Conservation (phyloP, 495 filamentous ascomycete genomes). For the Poronia punctata region DNA sequence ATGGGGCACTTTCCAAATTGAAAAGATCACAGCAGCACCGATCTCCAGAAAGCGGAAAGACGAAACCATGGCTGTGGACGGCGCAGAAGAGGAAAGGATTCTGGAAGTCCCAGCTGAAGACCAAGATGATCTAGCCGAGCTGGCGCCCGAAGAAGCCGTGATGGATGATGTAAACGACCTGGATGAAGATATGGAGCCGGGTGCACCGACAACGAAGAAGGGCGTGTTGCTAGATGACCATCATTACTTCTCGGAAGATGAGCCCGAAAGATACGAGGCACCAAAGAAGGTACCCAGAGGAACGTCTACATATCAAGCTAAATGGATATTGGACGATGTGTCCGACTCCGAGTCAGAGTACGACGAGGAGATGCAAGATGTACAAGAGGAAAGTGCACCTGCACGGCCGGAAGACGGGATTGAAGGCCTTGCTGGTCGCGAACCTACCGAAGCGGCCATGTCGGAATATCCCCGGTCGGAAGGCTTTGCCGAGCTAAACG, state of each 20-base stretch:
- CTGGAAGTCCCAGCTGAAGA: constrained; percentile 66
- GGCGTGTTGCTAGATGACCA: constrained; percentile 93
- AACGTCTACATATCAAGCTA: constrained; percentile 87
- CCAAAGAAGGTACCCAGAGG: constrained; percentile 81
- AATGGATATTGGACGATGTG: constrained; percentile 80
- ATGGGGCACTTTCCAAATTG: constrained; percentile 92
- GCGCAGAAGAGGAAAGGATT: constrained; percentile 39
- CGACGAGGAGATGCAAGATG: constrained; percentile 64
- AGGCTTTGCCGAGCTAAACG: constrained; percentile 80
- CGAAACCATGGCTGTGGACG: constrained; percentile 66
- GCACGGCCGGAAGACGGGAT: constrained; percentile 67
- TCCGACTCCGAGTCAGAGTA: constrained; percentile 82
- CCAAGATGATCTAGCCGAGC: constrained; percentile 70
- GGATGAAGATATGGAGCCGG: constrained; percentile 30
- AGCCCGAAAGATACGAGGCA: constrained; percentile 39
- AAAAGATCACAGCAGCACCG: constrained; percentile 71
- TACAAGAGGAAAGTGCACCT: constrained; percentile 40
- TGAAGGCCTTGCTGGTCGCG: constrained; percentile 61
- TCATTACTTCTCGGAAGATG: constrained; percentile 95
- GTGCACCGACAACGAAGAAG: constrained; percentile 43
- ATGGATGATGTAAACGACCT: constrained; percentile 62
- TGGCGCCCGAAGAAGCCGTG: constrained; percentile 74
- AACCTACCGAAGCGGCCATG: constrained; percentile 68
- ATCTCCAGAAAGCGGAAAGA: constrained; percentile 48
- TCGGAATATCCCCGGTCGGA: constrained; percentile 88